phyloP scores from a whole-genome alignment of 352 stramenopile genomes.

The Phytophthora tubulina region DNA sequence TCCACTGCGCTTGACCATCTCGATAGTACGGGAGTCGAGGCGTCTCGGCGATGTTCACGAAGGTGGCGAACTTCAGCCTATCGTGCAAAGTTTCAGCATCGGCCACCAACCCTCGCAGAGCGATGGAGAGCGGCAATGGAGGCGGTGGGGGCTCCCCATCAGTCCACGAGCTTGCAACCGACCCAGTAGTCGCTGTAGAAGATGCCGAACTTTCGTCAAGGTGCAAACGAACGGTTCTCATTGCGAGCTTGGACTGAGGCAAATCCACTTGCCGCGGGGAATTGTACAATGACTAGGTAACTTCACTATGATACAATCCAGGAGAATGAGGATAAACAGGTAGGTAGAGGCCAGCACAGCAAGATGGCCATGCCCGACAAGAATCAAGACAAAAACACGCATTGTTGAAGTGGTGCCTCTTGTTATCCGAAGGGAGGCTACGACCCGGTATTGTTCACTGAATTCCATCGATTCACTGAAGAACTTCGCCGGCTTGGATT shows the following conservation, averaged over 20 bases:
- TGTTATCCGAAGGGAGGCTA: too few species aligned
- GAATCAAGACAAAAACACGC: too few species aligned
- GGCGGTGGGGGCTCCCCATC: conserved; percentile 27
- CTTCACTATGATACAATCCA: too few species aligned
- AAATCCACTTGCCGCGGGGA: not conserved
- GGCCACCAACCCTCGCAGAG: conserved; percentile 23
- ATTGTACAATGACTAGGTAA: conserved; percentile 22
- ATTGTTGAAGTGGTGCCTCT: too few species aligned
- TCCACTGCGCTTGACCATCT: conserved; percentile 30
- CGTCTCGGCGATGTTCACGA: conserved; percentile 30
- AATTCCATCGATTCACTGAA: too few species aligned
- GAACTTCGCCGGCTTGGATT: too few species aligned
- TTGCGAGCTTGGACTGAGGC: not conserved
- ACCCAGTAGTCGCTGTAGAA: conserved; percentile 15
- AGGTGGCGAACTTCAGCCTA: conserved; percentile 26
- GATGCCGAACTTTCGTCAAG: conserved; percentile 9
- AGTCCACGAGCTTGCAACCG: conserved; percentile 21
- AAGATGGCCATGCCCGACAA: too few species aligned
- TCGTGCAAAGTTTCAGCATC: conserved; percentile 32
- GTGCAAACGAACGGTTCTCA: conserved; percentile 25
- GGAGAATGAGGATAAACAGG: not conserved
- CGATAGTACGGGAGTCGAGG: conserved; percentile 15
- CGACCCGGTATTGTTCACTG: too few species aligned
- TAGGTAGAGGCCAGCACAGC: too few species aligned
- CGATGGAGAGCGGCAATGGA: conserved; percentile 25